These are phyloP conservation scores for Fusarium clavum DNA, from an alignment of 2,329 filamentous ascomycete species.

Conservation along the genomic window DNA sequence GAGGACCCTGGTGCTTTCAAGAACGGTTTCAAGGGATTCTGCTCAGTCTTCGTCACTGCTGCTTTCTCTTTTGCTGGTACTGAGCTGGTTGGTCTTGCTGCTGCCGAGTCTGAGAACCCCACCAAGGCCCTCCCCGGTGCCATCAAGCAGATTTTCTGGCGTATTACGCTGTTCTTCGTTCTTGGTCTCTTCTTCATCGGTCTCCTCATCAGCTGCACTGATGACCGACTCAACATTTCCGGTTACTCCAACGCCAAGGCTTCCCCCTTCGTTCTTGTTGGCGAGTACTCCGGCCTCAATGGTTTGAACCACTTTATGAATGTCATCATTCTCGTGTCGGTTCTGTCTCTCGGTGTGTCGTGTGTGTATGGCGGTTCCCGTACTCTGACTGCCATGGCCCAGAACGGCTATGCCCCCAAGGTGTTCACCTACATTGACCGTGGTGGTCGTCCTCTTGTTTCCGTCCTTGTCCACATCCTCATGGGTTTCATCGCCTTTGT, in stretches of 20 bases:
- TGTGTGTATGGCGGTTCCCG: slow-evolving; percentile 67
- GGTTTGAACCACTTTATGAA: slow-evolving; percentile 66
- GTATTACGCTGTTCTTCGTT: slow-evolving; percentile 63
- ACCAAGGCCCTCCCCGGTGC: slow-evolving; percentile 79
- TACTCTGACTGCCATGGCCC: slow-evolving; percentile 65
- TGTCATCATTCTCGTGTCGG: slow-evolving; percentile 64
- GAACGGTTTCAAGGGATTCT: slow-evolving; percentile 78
- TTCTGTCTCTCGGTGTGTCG: slow-evolving; percentile 66
- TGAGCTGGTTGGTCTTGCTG: slow-evolving; percentile 76
- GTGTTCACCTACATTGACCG: slow-evolving; percentile 65
- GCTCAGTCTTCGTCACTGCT: slow-evolving; percentile 76
- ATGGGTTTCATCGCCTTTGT: slow-evolving; percentile 64
- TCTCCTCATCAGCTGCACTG: slow-evolving; percentile 58
- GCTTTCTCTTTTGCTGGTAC: slow-evolving; percentile 77
- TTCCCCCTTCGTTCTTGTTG: slow-evolving; percentile 65
- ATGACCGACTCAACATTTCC: slow-evolving; percentile 55
- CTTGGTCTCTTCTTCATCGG: slow-evolving; percentile 62
- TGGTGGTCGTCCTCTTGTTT: slow-evolving; percentile 61
- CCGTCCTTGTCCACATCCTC: slow-evolving; percentile 58
- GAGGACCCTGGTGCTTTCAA: slow-evolving; percentile 65
- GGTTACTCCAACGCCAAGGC: slow-evolving; percentile 48
- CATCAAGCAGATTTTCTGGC: slow-evolving; percentile 77
- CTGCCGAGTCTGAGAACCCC: slow-evolving; percentile 75
- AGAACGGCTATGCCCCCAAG: slow-evolving; percentile 66
- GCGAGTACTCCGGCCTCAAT: slow-evolving; percentile 60